Evolutionary conservation across 139 green algal species (phyloP).

Genomic region (Ostreobium quekettii): DNA sequence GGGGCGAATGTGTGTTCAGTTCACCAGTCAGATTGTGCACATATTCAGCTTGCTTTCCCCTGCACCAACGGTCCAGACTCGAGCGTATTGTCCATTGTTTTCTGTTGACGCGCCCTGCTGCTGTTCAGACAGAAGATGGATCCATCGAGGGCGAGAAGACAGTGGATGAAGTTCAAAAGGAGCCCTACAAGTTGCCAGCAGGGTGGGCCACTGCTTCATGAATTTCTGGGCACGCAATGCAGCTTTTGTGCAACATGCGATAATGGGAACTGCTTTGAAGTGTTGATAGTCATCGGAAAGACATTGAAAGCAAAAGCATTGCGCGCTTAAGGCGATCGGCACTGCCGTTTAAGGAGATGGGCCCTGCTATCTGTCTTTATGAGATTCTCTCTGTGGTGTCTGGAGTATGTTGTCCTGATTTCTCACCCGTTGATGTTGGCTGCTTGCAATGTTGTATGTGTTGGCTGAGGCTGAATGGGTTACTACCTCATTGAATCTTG

Average conservation of each 20-base stretch:
- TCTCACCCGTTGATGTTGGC: no score
- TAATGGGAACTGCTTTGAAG: background rate
- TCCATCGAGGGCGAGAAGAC: constrained; percentile 79
- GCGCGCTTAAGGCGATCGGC: background rate
- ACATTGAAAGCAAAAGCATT: background rate
- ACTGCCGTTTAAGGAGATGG: background rate
- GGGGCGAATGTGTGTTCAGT: no score
- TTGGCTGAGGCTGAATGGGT: no score
- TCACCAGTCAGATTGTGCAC: no score
- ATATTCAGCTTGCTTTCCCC: no score
- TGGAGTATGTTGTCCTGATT: no score
- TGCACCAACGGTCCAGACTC: no score
- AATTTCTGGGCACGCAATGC: background rate
- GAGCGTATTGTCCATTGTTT: background rate
- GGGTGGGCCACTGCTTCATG: background rate
- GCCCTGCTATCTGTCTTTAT: background rate
- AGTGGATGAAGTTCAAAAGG: constrained; percentile 61
- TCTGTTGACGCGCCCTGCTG: constrained; percentile 1
- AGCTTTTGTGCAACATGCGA: background rate
- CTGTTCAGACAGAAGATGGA: constrained; percentile 42
- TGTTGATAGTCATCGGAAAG: background rate
- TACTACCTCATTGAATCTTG: no score
- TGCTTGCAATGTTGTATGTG: no score
- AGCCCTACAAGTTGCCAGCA: constrained; percentile 72
- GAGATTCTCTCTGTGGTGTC: no score